phyloP scores from a whole-genome alignment of 805 yeast species.

The Myxozyma vanderwaltii region DNA sequence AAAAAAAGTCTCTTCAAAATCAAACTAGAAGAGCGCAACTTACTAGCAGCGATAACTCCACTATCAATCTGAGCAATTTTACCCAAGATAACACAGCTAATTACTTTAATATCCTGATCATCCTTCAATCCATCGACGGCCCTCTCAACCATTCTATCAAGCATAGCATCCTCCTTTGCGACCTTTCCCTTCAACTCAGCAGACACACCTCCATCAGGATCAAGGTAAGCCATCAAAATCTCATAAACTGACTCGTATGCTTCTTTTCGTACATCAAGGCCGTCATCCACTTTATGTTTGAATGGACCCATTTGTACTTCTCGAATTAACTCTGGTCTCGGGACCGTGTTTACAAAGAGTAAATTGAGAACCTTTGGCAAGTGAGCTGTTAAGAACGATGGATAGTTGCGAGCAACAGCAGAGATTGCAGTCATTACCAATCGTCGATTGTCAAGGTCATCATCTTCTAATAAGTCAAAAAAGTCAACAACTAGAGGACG shows the following conservation, averaged over 20 bases:
- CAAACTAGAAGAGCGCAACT: not conserved
- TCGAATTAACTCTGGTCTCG: constrained; percentile 60
- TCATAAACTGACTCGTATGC: constrained; percentile 70
- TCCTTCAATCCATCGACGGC: constrained; percentile 61
- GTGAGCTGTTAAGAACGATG: constrained; percentile 50
- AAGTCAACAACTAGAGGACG: constrained; percentile 38
- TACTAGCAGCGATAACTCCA: constrained; percentile 31
- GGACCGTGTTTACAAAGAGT: constrained; percentile 56
- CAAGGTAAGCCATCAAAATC: constrained; percentile 38
- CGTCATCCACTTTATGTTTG: constrained; percentile 79
- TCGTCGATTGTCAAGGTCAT: constrained; percentile 58
- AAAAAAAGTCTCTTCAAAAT: not conserved
- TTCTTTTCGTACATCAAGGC: constrained; percentile 69
- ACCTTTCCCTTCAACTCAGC: not conserved
- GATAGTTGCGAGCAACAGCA: constrained; percentile 60
- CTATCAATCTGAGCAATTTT: constrained; percentile 45
- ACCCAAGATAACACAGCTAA: constrained; percentile 52
- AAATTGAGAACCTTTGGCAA: constrained; percentile 53
- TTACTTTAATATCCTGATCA: constrained; percentile 59
- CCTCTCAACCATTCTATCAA: constrained; percentile 40
- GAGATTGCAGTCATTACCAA: constrained; percentile 61
- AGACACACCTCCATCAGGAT: not conserved
- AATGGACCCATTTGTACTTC: constrained; percentile 83
- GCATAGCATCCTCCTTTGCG: not conserved
- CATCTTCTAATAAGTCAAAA: constrained; percentile 42